Percentiles rank a stretch among this genome's conserved stretches.
Conservation (phyloP, 768 basidiomycete genomes). For the Suillus subalutaceus region DNA sequence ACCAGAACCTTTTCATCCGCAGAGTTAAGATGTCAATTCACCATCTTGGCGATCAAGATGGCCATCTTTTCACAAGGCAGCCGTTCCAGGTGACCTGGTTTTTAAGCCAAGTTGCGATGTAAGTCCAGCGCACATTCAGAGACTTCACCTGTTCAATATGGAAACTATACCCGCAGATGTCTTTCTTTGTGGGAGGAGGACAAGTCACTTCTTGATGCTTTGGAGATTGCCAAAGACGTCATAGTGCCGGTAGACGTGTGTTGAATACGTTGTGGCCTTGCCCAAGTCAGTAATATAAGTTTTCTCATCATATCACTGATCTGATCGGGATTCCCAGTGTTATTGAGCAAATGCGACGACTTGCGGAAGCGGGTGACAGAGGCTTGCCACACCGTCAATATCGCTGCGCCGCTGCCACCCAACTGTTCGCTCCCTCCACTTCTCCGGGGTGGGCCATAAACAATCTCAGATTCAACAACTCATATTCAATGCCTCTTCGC, state of each 20-base stretch:
- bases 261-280: slow-evolving; percentile 74
- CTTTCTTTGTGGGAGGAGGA: slow-evolving; percentile 70
- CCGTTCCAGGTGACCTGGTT: slow-evolving; percentile 78
- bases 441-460: slow-evolving; percentile 29
- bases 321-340: slow-evolving; percentile 34
- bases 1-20: slow-evolving; percentile 68
- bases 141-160: slow-evolving; percentile 15
- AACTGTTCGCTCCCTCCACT: slow-evolving; percentile 41
- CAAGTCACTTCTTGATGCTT: slow-evolving; percentile 53
- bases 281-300: slow-evolving; percentile 37
- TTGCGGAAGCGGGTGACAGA: slow-evolving; percentile 52
- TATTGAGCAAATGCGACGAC: slow-evolving; percentile 50
- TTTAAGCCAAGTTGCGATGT: slow-evolving; percentile 66
- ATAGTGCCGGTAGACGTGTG: slow-evolving; percentile 63
- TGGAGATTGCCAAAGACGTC: slow-evolving; percentile 69
- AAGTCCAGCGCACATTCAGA: slow-evolving; percentile 25
- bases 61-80: slow-evolving; percentile 61
- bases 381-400: slow-evolving; percentile 47
- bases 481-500: not conserved
- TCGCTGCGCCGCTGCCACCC: slow-evolving; percentile 44
- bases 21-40: slow-evolving; percentile 58
- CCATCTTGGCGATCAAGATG: slow-evolving; percentile 51
- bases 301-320: not conserved
- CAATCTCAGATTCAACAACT: not conserved
- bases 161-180: slow-evolving; percentile 60